Percentiles rank a stretch among this genome's conserved stretches.
Conservation (phyloP, 2,329 filamentous ascomycete species). For the Zymoseptoria brevis region DNA sequence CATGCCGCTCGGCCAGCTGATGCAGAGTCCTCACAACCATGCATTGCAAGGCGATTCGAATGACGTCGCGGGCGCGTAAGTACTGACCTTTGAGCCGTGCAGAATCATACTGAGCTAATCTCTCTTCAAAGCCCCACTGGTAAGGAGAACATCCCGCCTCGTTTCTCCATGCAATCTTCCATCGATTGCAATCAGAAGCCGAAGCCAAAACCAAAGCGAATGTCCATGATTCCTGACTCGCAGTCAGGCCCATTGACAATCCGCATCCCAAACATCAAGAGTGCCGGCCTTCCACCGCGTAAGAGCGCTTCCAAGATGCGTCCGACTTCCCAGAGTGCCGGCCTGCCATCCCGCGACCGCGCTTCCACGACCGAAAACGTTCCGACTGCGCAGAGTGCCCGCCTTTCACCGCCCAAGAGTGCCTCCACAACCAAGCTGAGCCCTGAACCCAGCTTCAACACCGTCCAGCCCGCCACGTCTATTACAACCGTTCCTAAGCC, state of each 20-base stretch:
- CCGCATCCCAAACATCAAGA: conserved; percentile 7
- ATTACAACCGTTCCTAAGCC: no score
- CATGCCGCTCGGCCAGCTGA: conserved; percentile 40
- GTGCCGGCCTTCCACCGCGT: background rate
- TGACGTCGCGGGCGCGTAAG: conserved; percentile 39
- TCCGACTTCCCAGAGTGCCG: no score
- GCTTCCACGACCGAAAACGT: background rate
- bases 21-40: background rate
- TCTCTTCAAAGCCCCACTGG: conserved; percentile 40
- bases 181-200: background rate
- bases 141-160: conserved; percentile 57
- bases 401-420: background rate
- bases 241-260: background rate
- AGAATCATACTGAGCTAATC: background rate
- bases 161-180: background rate
- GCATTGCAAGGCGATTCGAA: background rate
- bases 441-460: background rate
- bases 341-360: background rate
- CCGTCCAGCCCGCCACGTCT: background rate
- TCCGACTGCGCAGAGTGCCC: background rate
- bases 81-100: background rate
- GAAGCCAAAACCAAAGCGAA: background rate
- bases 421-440: background rate
- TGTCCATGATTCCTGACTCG: background rate
- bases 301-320: background rate